Evolutionary conservation across 2,329 filamentous ascomycete species (phyloP).

Genomic region (Penicillium hesseltinei): DNA sequence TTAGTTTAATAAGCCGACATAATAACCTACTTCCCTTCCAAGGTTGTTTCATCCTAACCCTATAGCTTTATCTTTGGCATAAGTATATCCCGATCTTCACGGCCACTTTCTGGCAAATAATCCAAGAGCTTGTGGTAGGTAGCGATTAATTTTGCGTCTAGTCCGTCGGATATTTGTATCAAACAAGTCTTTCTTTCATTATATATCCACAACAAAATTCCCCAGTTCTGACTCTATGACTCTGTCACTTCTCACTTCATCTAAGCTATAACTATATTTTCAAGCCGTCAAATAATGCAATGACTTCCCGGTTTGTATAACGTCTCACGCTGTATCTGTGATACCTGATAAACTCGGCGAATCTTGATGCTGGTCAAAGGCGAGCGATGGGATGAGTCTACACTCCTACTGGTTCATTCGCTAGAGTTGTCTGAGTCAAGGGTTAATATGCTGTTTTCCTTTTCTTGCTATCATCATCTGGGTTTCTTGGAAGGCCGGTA

Average conservation of each 20-base stretch:
- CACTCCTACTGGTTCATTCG: not conserved
- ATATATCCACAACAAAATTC: not conserved
- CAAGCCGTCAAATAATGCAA: not conserved
- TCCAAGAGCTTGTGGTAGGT: not conserved
- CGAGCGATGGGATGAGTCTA: not conserved
- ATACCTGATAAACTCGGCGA: not conserved
- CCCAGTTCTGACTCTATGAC: not conserved
- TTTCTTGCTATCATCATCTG: not conserved
- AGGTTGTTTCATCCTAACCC: too few species aligned
- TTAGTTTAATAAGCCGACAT: too few species aligned
- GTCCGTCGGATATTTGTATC: not conserved
- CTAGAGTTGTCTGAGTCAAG: not conserved
- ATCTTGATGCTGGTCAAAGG: not conserved
- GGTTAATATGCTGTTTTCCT: not conserved
- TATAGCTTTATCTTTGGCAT: too few species aligned
- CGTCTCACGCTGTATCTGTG: not conserved
- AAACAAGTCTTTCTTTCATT: not conserved
- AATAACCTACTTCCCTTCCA: too few species aligned
- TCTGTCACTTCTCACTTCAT: too few species aligned
- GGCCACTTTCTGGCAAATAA: not conserved
- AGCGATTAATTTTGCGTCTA: not conserved
- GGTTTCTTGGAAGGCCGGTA: not conserved
- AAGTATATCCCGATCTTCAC: not conserved
- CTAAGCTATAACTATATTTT: too few species aligned
- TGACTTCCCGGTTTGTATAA: not conserved